Base-by-base conservation (phyloP, 2,329 filamentous ascomycete species). In the Graphiopsis chlorocephala region DNA sequence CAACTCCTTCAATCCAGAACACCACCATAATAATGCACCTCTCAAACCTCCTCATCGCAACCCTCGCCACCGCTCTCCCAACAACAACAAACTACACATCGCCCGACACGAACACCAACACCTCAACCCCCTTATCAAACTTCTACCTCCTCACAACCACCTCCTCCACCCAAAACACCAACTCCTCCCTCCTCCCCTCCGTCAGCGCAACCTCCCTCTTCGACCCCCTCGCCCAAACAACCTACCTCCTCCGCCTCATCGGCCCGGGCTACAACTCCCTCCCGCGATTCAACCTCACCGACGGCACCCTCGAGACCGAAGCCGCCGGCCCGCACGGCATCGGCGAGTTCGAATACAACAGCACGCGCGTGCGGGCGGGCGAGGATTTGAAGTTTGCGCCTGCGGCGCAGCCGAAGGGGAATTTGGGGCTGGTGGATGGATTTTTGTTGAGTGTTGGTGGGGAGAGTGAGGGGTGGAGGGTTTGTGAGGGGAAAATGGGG, bases 101-200 rank as follows among this genome's bases (percentile, higher is more conserved):
- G 29, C 12, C 48, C 26, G n/a, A 29, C 26, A 15, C 28, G 0
- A 47, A 20, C 60, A 48, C 50, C 28, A 35, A 58, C 17, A 52
- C 45, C n/a, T 17, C 58, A 20, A 26, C 7, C 45, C 23, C 53
- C 29, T 55, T 65, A 56, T 70, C 69, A 42, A 68, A 74, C 63
- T 79, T 80, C 73, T 72, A 76, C 64, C 76, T 80, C 65, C 76
- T 79, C n/a, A 79, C 78, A 2, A 77, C 78, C 17, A 66, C 73
- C 53, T 56, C 52, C 17, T 47, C 70, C 5, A 77, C 78, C 17
- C 66, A 73, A 47, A 67, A 67, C 8, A 50, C 63, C 23, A 74
- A 77, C 65, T 72, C 75, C 23, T 73, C 73, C 8, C 60, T 69
- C 20, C 73, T 80, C 8, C 69, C 72, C 28, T 68, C 73, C 61